Evolutionary conservation across 345 rosid genomes (phyloP), one percentile per base, ranked within the genome.

Genomic region (Crucihimalaya himalaica): DNA sequence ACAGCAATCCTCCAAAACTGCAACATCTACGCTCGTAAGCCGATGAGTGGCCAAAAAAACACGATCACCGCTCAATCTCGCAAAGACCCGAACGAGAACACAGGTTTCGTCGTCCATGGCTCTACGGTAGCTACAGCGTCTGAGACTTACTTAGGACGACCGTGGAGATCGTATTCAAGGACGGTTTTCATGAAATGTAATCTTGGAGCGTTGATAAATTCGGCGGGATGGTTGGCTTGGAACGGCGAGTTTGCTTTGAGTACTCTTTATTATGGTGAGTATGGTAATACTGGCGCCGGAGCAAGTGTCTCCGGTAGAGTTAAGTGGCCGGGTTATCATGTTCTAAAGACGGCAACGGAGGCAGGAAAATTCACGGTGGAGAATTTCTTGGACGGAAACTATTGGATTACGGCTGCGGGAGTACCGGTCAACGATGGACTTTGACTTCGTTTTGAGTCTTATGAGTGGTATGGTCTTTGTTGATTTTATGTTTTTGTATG

Each of bases 261-360:
- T 39, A 93, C 97, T 54, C 88, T 93, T 58, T 93, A 85, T 61
- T 93, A 93, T 46, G 98, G 74, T 0, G 98, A 93, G 90, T 85
- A 86, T 77, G 76, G 81, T 91, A 93, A 91, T 64, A 75, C 78
- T 0, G 98, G 96, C 0, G 58, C 75, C 0, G 98, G 96, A 13
- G 87, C 97, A 0, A 63, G 76, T 16, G 79, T 94, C 1, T 15
- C 82, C 11, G 80, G 88, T 46, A 81, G 98, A 60, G 97, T 91
- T 35, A 85, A 84, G 0, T 93, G 98, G 98, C 78, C 83, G 0
- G 97, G 96, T 1, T 88, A 79, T 68, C 96, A 80, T 56, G 81
- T 81, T 9, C 14, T 81, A 12, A 82, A 20, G 18, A 76, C 83
- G 23, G 39, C 81, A 0, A 13, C 78, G 0, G 96, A 92, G 58